Percentiles rank a stretch among this genome's conserved stretches.
These are phyloP conservation scores for Suillus occidentalis DNA, from an alignment of 768 basidiomycete species.

Conservation along the genomic window DNA sequence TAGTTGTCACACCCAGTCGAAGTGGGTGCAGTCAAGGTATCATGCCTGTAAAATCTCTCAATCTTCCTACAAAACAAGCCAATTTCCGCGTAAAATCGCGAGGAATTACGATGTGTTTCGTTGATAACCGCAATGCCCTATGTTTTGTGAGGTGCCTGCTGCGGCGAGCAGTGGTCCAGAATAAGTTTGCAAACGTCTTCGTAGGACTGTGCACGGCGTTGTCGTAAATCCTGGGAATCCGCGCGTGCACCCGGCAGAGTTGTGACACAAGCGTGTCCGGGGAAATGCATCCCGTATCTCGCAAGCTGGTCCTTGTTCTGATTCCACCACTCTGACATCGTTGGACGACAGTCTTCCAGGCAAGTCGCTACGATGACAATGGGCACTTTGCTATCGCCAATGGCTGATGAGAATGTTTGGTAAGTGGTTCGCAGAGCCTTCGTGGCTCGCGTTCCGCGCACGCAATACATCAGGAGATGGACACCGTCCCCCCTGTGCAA, in stretches of 20 bases:
- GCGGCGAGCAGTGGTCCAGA: neutral
- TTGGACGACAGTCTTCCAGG: constrained; percentile 26
- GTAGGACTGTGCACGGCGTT: neutral
- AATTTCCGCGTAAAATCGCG: neutral
- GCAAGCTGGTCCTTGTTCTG: constrained; percentile 27
- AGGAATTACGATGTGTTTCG: neutral
- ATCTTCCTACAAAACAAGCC: neutral
- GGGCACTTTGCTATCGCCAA: constrained; percentile 27
- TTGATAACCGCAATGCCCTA: neutral
- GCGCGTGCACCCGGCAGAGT: constrained; percentile 13
- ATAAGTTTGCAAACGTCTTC: neutral
- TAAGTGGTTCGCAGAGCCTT: constrained; percentile 21
- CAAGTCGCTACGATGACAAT: constrained; percentile 27
- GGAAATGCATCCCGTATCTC: constrained; percentile 31
- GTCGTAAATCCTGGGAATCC: constrained; percentile 10
- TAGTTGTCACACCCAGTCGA: neutral
- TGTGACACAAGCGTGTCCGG: constrained; percentile 38
- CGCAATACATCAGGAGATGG: constrained; percentile 27
- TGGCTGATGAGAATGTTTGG: constrained; percentile 20
- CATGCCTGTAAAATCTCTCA: neutral
- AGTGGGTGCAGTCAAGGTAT: too few species aligned
- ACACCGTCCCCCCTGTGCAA: constrained; percentile 27
- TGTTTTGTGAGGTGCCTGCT: neutral
- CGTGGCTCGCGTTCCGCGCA: constrained; percentile 27
- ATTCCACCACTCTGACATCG: constrained; percentile 39